Conservation (phyloP, 495 filamentous ascomycete species). For the Annulohypoxylon stygium region DNA sequence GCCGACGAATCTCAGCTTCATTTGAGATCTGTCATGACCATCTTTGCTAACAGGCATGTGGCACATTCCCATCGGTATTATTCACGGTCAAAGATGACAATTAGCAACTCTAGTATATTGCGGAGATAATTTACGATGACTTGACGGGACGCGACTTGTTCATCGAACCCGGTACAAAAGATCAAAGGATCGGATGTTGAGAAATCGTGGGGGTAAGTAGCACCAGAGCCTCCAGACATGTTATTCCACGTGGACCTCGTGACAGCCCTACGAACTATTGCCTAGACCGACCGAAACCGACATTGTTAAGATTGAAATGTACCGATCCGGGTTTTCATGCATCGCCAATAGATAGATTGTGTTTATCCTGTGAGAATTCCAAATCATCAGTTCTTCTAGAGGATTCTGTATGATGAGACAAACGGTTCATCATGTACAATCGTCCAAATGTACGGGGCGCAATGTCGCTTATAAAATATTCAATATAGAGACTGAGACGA, state of each 20-base stretch:
- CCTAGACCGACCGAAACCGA: slow-evolving; percentile 11
- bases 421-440: no score
- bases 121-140: not conserved
- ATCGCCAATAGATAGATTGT: not conserved
- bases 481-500: no score
- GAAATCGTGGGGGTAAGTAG: slow-evolving; percentile 6
- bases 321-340: not conserved
- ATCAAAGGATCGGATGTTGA: not conserved
- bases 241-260: not conserved
- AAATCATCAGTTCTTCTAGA: not conserved
- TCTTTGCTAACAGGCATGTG: not conserved
- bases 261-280: not conserved
- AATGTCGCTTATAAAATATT: no score
- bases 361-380: slow-evolving; percentile 1
- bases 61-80: slow-evolving; percentile 10
- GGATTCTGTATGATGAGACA: not conserved
- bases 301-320: not conserved
- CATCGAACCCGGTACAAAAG: slow-evolving; percentile 18
- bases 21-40: slow-evolving; percentile 11
- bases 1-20: not conserved
- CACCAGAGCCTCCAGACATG: slow-evolving; percentile 19
- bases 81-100: not conserved
- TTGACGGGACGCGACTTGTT: not conserved
- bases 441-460: no score
- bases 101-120: slow-evolving; percentile 4